These are phyloP conservation scores for Hymenoscyphus repandus DNA, from an alignment of 2,329 filamentous ascomycete genomes.

Conservation along the genomic window DNA sequence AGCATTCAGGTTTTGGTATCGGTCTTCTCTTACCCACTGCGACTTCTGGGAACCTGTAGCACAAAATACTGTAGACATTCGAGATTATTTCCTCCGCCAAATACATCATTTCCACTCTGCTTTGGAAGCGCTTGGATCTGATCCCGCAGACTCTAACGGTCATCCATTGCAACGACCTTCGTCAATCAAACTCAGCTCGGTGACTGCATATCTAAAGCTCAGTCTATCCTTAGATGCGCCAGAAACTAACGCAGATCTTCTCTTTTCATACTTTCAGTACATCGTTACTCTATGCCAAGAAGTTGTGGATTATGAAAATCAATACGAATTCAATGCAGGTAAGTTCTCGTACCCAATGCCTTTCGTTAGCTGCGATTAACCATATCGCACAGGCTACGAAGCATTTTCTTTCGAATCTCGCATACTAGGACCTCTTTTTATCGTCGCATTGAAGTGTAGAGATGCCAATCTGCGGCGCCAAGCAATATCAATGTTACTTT, in stretches of 20 bases:
- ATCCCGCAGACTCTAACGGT: constrained; percentile 40
- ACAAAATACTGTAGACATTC: neutral
- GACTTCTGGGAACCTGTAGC: constrained; percentile 31
- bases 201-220: constrained; percentile 10
- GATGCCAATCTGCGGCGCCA: constrained; percentile 49
- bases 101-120: constrained; percentile 9
- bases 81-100: constrained; percentile 15
- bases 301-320: constrained; percentile 37
- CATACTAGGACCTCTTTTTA: constrained; percentile 57
- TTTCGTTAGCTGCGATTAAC: neutral
- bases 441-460: constrained; percentile 60
- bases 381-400: constrained; percentile 9
- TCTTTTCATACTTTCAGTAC: constrained; percentile 48
- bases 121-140: constrained; percentile 38
- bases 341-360: neutral
- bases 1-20: constrained; percentile 33
- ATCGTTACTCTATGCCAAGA: constrained; percentile 42
- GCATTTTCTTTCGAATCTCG: constrained; percentile 28
- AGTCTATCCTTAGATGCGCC: constrained; percentile 10
- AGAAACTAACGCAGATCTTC: constrained; percentile 12
- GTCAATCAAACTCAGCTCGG: constrained; percentile 11
- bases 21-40: constrained; percentile 11
- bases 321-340: constrained; percentile 1
- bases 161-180: constrained; percentile 16
- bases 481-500: constrained; percentile 56